phyloP scores from a whole-genome alignment of 257 asterid species.

The Lantana camara region DNA sequence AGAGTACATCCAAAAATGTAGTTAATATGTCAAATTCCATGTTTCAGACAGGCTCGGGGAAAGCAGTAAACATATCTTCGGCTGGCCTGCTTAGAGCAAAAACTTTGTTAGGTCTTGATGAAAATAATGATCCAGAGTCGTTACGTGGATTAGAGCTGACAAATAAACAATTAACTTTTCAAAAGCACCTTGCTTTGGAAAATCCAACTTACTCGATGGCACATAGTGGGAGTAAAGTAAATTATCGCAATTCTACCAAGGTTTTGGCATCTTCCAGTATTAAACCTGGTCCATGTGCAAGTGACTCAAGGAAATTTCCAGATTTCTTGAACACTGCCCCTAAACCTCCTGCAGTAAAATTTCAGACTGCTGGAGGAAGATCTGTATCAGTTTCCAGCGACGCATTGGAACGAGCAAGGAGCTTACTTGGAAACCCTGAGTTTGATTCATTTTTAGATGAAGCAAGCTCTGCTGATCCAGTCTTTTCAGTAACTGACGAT shows the following conservation, averaged over 20 bases:
- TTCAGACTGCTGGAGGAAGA: constrained; percentile 97
- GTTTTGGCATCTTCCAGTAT: constrained; percentile 35
- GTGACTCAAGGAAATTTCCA: constrained; percentile 39
- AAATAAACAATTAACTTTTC: constrained; percentile 32
- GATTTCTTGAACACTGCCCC: constrained; percentile 40
- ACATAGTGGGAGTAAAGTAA: constrained; percentile 25
- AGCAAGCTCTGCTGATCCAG: constrained; percentile 40
- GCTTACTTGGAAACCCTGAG: constrained; percentile 82
- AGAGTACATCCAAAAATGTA: constrained; percentile 29
- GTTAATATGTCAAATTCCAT: constrained; percentile 45
- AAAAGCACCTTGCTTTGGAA: constrained; percentile 32
- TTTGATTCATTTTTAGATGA: constrained; percentile 50
- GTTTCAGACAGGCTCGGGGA: constrained; percentile 78
- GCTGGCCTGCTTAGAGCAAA: constrained; percentile 85
- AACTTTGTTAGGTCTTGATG: constrained; percentile 65
- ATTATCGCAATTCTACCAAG: constrained; percentile 38
- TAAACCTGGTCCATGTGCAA: constrained; percentile 30
- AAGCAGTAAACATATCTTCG: constrained; percentile 66
- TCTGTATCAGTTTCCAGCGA: constrained; percentile 84
- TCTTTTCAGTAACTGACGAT: constrained; percentile 36
- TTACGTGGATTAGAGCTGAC: constrained; percentile 40
- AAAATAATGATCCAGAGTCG: constrained; percentile 41
- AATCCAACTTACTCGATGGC: constrained; percentile 35
- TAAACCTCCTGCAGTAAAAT: constrained; percentile 72
- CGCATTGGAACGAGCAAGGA: constrained; percentile 85